phyloP scores from a whole-genome alignment of 2,329 filamentous ascomycete species.

The Furcasterigmium sp. region DNA sequence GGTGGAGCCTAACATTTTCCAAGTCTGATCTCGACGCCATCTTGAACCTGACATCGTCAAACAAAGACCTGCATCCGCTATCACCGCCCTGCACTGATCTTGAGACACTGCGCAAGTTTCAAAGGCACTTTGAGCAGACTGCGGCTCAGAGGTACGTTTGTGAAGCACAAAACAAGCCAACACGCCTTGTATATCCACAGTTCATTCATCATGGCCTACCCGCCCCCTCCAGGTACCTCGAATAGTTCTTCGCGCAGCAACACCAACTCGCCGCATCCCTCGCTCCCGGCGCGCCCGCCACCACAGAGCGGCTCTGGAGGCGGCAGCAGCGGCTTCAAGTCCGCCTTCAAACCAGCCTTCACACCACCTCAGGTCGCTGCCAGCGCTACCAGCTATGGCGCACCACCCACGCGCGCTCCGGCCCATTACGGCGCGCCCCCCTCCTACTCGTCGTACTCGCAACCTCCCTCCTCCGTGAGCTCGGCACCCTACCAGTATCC shows the following conservation, averaged over 20 bases:
- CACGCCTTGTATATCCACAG: conserved; percentile 13
- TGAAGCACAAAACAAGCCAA: conserved; percentile 15
- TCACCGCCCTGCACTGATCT: too few relatives aligned
- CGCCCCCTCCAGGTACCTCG: conserved; percentile 74
- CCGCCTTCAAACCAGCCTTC: conserved; percentile 43
- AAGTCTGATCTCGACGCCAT: too few relatives aligned
- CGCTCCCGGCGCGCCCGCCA: conserved; percentile 74
- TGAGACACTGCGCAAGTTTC: too few relatives aligned
- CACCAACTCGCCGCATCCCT: conserved; percentile 41
- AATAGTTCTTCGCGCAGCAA: conserved; percentile 25
- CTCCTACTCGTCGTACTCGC: conserved; percentile 33
- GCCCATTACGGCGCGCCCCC: conserved; percentile 33
- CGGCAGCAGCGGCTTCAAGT: conserved; percentile 29
- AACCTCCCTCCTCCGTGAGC: conserved; percentile 17
- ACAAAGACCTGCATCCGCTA: too few relatives aligned
- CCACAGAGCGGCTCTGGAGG: conserved; percentile 38
- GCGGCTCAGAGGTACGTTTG: conserved; percentile 47
- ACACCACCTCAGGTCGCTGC: conserved; percentile 18
- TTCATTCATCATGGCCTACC: conserved; percentile 77
- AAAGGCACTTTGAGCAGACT: conserved; percentile 25
- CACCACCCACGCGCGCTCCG: conserved; percentile 26
- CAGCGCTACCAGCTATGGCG: conserved; percentile 23
- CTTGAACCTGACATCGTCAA: too few relatives aligned
- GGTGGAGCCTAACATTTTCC: too few relatives aligned
- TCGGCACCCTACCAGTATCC: conserved; percentile 21